A percentile compares a stretch with the other conserved stretches of the same genome.
Conservation (phyloP, 2,329 filamentous ascomycete species). For the Colletotrichum sp. region DNA sequence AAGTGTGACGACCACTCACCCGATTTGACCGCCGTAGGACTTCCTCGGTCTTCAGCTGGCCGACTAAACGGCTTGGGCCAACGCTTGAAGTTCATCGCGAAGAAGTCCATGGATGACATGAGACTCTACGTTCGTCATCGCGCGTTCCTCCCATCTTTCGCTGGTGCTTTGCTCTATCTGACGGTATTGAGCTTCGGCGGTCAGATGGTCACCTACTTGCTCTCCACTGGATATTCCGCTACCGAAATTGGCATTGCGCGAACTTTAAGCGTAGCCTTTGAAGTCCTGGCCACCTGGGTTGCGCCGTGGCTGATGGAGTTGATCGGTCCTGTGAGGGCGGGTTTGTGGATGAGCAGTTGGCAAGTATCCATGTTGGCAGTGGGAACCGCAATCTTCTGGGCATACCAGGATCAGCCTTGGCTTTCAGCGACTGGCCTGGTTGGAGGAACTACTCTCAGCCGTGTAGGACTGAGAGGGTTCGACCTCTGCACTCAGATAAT, state of each 20-base stretch:
- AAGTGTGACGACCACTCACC: slow-evolving; percentile 19
- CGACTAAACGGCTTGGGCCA: background rate
- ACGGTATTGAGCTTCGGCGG: slow-evolving; percentile 57
- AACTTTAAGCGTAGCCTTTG: slow-evolving; percentile 50
- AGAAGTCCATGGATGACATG: slow-evolving; percentile 27
- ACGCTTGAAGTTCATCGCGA: background rate
- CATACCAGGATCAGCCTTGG: slow-evolving; percentile 26
- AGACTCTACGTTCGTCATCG: slow-evolving; percentile 50
- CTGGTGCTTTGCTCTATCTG: slow-evolving; percentile 59
- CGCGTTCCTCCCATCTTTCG: slow-evolving; percentile 60
- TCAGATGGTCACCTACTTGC: slow-evolving; percentile 63
- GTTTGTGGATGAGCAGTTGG: slow-evolving; percentile 70
- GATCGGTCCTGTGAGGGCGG: slow-evolving; percentile 59
- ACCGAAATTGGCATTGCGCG: slow-evolving; percentile 51
- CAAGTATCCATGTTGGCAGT: slow-evolving; percentile 57
- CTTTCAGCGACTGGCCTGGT: slow-evolving; percentile 54
- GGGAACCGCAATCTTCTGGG: slow-evolving; percentile 29
- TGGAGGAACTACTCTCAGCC: slow-evolving; percentile 57
- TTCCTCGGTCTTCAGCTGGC: background rate
- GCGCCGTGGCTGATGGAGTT: slow-evolving; percentile 53
- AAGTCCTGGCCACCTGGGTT: slow-evolving; percentile 60
- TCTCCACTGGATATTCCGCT: slow-evolving; percentile 50
- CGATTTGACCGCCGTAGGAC: background rate
- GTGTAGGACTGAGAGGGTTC: slow-evolving; percentile 66
- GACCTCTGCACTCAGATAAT: slow-evolving; percentile 66